Base-by-base conservation (phyloP, 2,329 filamentous ascomycete species). In the Diaporthe citrichinensis region DNA sequence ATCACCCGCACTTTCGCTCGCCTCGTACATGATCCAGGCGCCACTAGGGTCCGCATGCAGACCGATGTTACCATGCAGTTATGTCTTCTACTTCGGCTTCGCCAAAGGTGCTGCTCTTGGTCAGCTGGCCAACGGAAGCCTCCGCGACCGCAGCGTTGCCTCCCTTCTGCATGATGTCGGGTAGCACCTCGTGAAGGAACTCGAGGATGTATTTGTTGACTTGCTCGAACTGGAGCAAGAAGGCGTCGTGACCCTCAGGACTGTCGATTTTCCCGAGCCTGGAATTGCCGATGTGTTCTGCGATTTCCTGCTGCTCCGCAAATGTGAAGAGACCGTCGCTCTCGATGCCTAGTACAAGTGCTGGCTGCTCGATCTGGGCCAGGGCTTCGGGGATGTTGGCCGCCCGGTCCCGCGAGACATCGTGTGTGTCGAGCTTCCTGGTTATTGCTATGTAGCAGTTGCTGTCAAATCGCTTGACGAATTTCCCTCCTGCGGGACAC, bases 361-460 rank as follows among this genome's bases (percentile, higher is more conserved):
- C 93, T 0, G 97, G 97, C 84, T 99, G 97, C 82, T 96, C 88
- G 74, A 99, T 97, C 82, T 94, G 86, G 0, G 90, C 91, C 5
- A 99, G 88, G 0, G 96, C 96, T 76, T 95, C 92, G 36, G 90
- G 89, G 44, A 98, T 92, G 36, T 90, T 87, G 55, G 86, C 80
- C n/a, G 91, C 86, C 7, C 96, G 93, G 81, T 93, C 91, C 57
- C 96, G 91, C 20, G 95, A 97, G 36, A 99, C 92, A 83, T 99
- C 97, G 84, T 99, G 97, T 0, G 97, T 98, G 83, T 99, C 97
- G 23, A 99, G 91, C 85, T 99, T 99, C 81, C 97, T 94, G 6
- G 97, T 98, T 84, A 99, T 98, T 79, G 97, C 96, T 79, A 99
- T 98, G 86, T 99, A 99, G 86, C 97, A 99, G 84, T 99, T 99